These are phyloP conservation scores for Wickerhamiella slavikovae DNA, from an alignment of 805 yeast species.

Conservation along the genomic window DNA sequence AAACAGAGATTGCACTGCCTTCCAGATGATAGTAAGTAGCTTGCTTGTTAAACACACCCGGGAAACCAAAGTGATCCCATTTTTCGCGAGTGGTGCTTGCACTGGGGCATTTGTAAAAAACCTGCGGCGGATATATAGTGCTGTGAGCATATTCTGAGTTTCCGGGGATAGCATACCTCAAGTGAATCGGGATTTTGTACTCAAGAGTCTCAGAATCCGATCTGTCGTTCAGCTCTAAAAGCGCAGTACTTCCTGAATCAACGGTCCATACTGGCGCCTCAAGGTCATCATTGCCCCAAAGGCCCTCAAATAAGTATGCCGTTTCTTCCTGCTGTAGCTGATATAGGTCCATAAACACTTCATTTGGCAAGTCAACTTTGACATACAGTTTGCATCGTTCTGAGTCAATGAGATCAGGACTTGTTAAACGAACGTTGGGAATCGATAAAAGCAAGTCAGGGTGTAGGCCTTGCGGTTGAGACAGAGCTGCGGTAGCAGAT, in stretches of 20 bases:
- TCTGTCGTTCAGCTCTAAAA: constrained; percentile 14
- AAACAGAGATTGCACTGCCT: no score
- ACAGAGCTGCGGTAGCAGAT: no score
- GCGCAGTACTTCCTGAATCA: constrained; percentile 27
- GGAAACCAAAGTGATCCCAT: no score
- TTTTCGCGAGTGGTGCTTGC: no score
- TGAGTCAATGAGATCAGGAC: background rate
- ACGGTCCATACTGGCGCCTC: constrained; percentile 34
- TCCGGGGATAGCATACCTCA: constrained; percentile 31
- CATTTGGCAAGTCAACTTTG: constrained; percentile 24
- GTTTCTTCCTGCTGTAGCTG: constrained; percentile 22
- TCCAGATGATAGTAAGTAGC: no score
- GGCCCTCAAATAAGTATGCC: constrained; percentile 19
- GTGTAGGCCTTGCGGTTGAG: no score
- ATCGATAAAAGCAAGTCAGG: no score
- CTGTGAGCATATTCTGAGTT: no score
- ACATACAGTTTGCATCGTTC: constrained; percentile 24
- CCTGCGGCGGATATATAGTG: no score
- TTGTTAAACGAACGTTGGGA: background rate
- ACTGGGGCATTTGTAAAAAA: no score
- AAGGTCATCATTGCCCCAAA: constrained; percentile 36
- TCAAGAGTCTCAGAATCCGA: constrained; percentile 11
- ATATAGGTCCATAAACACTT: constrained; percentile 33
- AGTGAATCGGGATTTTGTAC: constrained; percentile 24
- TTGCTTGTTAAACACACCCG: no score